A percentile compares a stretch with the other conserved stretches of the same genome.
Conservation (phyloP, 2,329 filamentous ascomycete species). For the Pseudogymnoascus sp. region DNA sequence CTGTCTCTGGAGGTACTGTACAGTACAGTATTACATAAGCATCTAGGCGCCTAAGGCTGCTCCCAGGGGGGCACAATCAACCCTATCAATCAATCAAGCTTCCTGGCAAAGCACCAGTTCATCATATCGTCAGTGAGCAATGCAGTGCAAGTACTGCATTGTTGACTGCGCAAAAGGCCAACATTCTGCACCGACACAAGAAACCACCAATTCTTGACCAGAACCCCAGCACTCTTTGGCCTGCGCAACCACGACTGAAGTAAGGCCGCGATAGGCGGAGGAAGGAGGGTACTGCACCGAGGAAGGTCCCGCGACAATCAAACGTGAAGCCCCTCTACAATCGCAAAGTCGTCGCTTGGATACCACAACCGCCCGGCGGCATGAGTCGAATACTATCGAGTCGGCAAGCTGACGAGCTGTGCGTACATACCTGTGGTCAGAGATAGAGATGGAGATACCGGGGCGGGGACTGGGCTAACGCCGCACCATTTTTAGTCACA, state of each 20-base stretch:
- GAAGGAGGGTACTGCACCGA: not conserved
- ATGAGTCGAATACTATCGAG: constrained; percentile 41
- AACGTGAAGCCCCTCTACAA: not conserved
- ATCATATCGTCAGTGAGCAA: constrained; percentile 3
- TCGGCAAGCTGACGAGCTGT: constrained; percentile 79
- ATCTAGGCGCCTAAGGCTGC: not conserved
- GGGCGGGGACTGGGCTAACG: constrained; percentile 11
- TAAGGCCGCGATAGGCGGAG: not conserved
- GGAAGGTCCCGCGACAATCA: not conserved
- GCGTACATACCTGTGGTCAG: constrained; percentile 32
- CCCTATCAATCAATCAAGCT: constrained; percentile 1
- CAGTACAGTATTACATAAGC: not conserved
- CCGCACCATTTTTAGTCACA: constrained; percentile 52
- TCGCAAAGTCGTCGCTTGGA: not conserved
- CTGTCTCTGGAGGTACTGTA: not conserved
- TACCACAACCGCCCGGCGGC: not conserved
- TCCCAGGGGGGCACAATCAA: not conserved
- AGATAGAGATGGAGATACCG: constrained; percentile 6
- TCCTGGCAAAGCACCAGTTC: not conserved
- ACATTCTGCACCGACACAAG: not conserved
- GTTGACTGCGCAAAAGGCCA: constrained; percentile 5
- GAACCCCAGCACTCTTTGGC: not conserved
- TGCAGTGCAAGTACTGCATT: constrained; percentile 6
- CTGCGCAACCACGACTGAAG: not conserved
- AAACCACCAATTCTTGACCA: not conserved